Evolutionary conservation across 345 rosid genomes (phyloP), one percentile per base, ranked within the genome.

Genomic region (Dimocarpus longan): DNA sequence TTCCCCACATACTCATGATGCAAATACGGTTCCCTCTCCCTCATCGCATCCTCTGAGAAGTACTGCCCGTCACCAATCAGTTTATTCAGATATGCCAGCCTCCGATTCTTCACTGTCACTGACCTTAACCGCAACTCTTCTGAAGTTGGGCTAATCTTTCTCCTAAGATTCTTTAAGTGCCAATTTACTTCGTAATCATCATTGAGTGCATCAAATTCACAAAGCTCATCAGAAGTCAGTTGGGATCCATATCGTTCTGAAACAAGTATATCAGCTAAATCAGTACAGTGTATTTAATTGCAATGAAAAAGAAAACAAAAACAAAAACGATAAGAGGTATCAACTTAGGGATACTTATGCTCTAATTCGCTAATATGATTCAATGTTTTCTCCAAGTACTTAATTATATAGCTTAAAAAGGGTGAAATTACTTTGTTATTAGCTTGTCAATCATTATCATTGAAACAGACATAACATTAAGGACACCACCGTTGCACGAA

Each of bases 1-100:
- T 89, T 96, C n/a, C 99, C 99, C 3, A 96, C 88, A 78, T 91
- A 93, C 86, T 96, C 98, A 32, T 96, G 97, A 80, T 96, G 98
- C 82, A 94, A 84, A 86, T 96, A 93, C 6, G 98, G 99, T 81
- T 94, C 95, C 77, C 98, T 88, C 80, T 89, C 98, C 90, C 99
- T 89, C 99, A 96, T 96, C 6, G 94, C 91, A 70, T 96, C 99
- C 86, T 96, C 99, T 0, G 98, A 96, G 79, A 96, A 96, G 78
- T 92, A 92, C 24, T 83, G 88, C 37, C 98, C 98, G 8, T 89
- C 97, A 39, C 70, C 50, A 0, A 95, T 82, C 81, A 94, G 87
- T 82, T 83, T 88, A 78, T 89, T 83, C 79, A 95, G 81, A 71
- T 88, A 95, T 16, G 98, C 99, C 74, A 89, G 77, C 79, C 98